Conservation (phyloP, 495 filamentous ascomycete species). For the Penicillium simplicissimum region DNA sequence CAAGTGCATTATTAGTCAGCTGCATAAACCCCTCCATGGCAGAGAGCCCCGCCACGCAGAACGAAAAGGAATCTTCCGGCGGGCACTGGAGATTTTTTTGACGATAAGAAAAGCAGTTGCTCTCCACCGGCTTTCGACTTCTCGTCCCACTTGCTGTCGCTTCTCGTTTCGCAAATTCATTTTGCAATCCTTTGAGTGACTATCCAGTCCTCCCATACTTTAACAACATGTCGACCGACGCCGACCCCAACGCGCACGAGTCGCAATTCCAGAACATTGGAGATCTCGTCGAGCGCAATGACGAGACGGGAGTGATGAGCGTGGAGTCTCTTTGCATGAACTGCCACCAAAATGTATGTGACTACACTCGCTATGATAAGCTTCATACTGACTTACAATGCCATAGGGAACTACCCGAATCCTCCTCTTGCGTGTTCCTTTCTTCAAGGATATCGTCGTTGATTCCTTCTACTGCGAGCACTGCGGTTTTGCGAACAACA, state of each 20-base stretch:
- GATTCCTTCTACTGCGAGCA: conserved; percentile 94
- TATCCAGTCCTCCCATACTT: not conserved
- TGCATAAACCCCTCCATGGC: conserved; percentile 29
- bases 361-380: not conserved
- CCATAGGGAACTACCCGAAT: conserved; percentile 78
- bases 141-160: not conserved
- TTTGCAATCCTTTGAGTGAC: not conserved
- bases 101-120: conserved; percentile 19
- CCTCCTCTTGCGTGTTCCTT: conserved; percentile 87
- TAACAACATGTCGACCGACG: conserved; percentile 37
- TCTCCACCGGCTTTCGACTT: conserved; percentile 2
- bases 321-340: conserved; percentile 79
- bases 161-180: not conserved
- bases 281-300: conserved; percentile 46
- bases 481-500: conserved; percentile 85
- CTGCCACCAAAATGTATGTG: conserved; percentile 78
- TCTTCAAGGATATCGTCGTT: conserved; percentile 93
- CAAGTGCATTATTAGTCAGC: conserved; percentile 15
- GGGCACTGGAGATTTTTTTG: conserved; percentile 30
- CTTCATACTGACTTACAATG: conserved; percentile 3
- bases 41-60: conserved; percentile 38
- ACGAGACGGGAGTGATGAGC: conserved; percentile 48
- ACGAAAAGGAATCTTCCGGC: conserved; percentile 44
- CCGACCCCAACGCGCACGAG: conserved; percentile 27
- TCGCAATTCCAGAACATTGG: conserved; percentile 47